Conservation (phyloP, 2,329 filamentous ascomycete genomes). For the Stemphylium beticola region DNA sequence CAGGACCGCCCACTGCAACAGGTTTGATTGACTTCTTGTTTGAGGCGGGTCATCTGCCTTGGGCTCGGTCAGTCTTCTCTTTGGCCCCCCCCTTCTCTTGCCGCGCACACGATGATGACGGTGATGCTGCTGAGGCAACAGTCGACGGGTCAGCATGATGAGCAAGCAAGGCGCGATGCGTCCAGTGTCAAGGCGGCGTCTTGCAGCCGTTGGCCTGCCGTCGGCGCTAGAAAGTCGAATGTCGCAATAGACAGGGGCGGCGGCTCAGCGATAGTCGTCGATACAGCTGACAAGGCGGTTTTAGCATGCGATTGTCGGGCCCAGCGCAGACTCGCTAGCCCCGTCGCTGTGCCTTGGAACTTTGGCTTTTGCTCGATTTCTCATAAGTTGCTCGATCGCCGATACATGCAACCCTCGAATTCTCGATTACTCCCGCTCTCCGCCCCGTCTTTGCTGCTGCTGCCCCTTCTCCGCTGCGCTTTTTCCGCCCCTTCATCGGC, state of each 20-base stretch:
- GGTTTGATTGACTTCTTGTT: background rate
- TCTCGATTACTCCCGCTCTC: slow-evolving; percentile 3
- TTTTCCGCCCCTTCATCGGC: slow-evolving; percentile 1
- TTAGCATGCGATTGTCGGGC: slow-evolving; percentile 10
- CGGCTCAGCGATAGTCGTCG: slow-evolving; percentile 2
- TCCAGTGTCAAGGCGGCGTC: background rate
- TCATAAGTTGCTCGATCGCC: slow-evolving; percentile 15
- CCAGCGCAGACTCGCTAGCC: slow-evolving; percentile 6
- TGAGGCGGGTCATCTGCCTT: background rate
- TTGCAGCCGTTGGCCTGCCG: slow-evolving; percentile 11
- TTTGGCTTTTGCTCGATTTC: slow-evolving; percentile 8
- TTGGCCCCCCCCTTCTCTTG: too few relatives aligned
- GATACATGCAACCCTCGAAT: slow-evolving; percentile 1
- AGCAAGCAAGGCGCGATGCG: too few relatives aligned
- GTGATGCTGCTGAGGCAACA: background rate
- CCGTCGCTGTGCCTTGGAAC: slow-evolving; percentile 13
- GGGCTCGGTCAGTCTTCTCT: background rate
- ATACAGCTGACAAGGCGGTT: slow-evolving; percentile 13
- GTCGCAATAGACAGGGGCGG: slow-evolving; percentile 16
- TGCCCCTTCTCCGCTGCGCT: slow-evolving; percentile 5
- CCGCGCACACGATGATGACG: too few relatives aligned
- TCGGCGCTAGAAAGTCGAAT: slow-evolving; percentile 8
- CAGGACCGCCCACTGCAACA: background rate
- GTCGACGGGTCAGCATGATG: background rate
- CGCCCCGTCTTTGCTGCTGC: background rate